Conservation (phyloP, 345 rosid species). For the Pistacia integerrima region DNA sequence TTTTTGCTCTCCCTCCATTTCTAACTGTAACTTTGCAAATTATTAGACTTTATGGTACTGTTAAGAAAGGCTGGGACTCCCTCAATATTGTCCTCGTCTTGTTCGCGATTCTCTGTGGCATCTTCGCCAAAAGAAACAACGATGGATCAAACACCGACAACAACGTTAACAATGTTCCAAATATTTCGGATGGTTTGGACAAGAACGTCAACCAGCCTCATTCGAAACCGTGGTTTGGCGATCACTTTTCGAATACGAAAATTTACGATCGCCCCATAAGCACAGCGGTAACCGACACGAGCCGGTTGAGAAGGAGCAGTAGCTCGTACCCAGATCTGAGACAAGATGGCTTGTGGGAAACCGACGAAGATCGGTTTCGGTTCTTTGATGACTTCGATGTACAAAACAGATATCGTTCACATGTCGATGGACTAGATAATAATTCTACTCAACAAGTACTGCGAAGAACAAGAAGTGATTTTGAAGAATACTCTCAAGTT, state of each 20-base stretch:
- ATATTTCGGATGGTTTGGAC: conserved; percentile 10
- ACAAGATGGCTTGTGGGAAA: conserved; percentile 44
- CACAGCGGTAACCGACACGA: conserved; percentile 30
- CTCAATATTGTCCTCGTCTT: conserved; percentile 59
- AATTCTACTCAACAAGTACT: conserved; percentile 15
- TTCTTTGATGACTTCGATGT: conserved; percentile 76
- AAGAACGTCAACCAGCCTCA: conserved; percentile 6
- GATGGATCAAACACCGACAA: conserved; percentile 35
- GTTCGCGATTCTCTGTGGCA: conserved; percentile 73
- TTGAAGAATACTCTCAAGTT: conserved; percentile 39
- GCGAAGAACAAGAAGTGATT: conserved; percentile 28
- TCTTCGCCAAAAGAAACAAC: conserved; percentile 60
- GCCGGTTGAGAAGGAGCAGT: conserved; percentile 65
- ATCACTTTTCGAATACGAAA: conserved; percentile 31
- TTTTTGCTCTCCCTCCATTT: conserved; percentile 46
- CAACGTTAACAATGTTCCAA: conserved; percentile 1
- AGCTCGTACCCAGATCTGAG: conserved; percentile 82
- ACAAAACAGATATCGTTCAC: conserved; percentile 35
- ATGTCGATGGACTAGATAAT: conserved; percentile 4
- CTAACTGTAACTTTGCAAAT: conserved; percentile 47
- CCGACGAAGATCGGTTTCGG: conserved; percentile 49
- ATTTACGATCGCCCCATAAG: conserved; percentile 31
- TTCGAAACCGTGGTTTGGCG: conserved; percentile 47
- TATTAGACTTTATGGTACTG: conserved; percentile 33
- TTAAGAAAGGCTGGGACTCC: conserved; percentile 71